phyloP scores from a whole-genome alignment of 495 filamentous ascomycete species.

The Penicillium lagena region DNA sequence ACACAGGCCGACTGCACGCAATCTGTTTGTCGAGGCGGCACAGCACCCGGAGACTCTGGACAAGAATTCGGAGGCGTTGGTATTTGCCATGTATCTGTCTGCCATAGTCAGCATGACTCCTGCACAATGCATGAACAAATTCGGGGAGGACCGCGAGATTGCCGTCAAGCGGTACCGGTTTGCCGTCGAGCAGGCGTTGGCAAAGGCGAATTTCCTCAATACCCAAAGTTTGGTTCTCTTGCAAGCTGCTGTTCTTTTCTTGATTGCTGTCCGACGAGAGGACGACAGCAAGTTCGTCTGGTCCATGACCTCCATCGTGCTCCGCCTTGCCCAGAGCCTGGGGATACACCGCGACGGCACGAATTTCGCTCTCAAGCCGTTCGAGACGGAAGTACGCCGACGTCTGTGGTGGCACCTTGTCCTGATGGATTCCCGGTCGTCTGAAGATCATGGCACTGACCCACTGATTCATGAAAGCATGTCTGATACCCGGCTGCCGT shows the following conservation, averaged over 20 bases:
- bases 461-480: conserved; percentile 59
- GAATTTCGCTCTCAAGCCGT: conserved; percentile 65
- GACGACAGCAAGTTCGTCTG: conserved; percentile 63
- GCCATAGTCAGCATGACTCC: conserved; percentile 61
- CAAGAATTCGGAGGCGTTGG: conserved; percentile 59
- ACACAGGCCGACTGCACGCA: conserved; percentile 54
- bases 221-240: conserved; percentile 69
- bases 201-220: conserved; percentile 67
- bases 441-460: conserved; percentile 82
- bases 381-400: conserved; percentile 79
- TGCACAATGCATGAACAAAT: conserved; percentile 25
- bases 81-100: conserved; percentile 76
- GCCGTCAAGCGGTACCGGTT: conserved; percentile 67
- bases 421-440: conserved; percentile 67
- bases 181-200: conserved; percentile 70
- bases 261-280: conserved; percentile 56
- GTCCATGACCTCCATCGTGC: conserved; percentile 61
- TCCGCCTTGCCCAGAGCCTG: conserved; percentile 75
- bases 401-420: conserved; percentile 81
- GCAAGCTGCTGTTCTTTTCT: conserved; percentile 72
- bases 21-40: conserved; percentile 35
- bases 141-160: conserved; percentile 31
- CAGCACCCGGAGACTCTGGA: conserved; percentile 50
- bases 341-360: conserved; percentile 77
- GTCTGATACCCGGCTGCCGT: conserved; percentile 68